Evolutionary conservation across 106 monocot species (phyloP).

Genomic region (Allium sativum): DNA sequence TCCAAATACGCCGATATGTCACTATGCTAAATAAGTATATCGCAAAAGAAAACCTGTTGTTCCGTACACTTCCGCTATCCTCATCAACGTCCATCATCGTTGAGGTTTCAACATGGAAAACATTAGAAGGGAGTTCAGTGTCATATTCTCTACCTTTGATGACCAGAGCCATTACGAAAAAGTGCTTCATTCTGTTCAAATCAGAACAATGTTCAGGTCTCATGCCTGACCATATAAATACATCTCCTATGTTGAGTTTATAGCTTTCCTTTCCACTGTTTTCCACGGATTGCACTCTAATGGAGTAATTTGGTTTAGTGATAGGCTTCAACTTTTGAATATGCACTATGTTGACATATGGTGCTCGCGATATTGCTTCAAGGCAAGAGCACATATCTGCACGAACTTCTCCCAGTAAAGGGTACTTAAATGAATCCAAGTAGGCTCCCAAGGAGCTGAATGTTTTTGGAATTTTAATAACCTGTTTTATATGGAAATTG

Average conservation of each 20-base stretch:
- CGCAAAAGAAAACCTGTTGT: neutral
- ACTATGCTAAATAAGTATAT: constrained; percentile 11
- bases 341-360: constrained; percentile 2
- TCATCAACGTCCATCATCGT: neutral
- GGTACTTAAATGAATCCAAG: constrained; percentile 3
- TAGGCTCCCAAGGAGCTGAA: constrained; percentile 11
- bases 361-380: constrained; percentile 4
- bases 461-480: constrained; percentile 6
- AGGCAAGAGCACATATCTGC: constrained; percentile 4
- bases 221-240: neutral
- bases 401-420: constrained; percentile 16
- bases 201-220: constrained; percentile 7
- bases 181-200: neutral
- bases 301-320: neutral
- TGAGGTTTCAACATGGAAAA: neutral
- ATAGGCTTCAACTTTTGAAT: neutral
- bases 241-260: constrained; percentile 7
- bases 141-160: constrained; percentile 4
- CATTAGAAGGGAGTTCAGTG: neutral
- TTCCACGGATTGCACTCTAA: neutral
- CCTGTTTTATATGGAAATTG: neutral
- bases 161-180: constrained; percentile 6
- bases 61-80: neutral
- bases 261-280: neutral
- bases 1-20: constrained; percentile 10